Base-by-base conservation (phyloP, 106 monocot species). In the Dendrobium chrysotoxum region DNA sequence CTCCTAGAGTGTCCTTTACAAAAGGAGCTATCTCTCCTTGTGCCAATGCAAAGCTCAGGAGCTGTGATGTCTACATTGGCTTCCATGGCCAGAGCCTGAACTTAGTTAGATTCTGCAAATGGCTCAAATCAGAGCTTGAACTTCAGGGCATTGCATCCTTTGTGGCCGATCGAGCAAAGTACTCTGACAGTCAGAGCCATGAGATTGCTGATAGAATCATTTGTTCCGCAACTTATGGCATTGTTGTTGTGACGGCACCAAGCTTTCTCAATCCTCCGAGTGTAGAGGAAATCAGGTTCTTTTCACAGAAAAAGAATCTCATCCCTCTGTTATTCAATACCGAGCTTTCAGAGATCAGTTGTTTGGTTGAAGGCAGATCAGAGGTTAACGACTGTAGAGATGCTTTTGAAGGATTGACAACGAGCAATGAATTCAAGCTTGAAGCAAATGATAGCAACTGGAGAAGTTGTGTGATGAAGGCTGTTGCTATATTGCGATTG, bases 121-220 rank as follows among this genome's bases (percentile, higher is more conserved):
- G 96, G 96, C 88, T 96, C 41, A 74, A 41, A 31, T 74, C 96
- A 0, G 96, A 96, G 86, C 87, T 96, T 18, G 96, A 96, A 90
- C 81, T 93, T 7, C 91, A 96, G 75, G 96, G 96, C 16, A 90
- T 96, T 31, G 96, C 93, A 17, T 87, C 93, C 0, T 96, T 96
- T 25, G 90, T 89, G 1, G 96, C 96, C 0, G 96, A 96, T 75
- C 68, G 96, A 31, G 91, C 90, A 0, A 96, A 87, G 87, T 93
- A 93, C 79, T 91, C 96, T 0, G 91, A 96, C 77, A 78, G 70
- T 3, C 96, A 93, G 44, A 96, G 96, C 83, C 93, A 92, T 81
- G 93, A 96, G 80, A 93, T 96, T 66, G 96, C 96, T 0, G 96
- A 96, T 61, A 81, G 96, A 72, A 92, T 96, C 55, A 93, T 96